These are phyloP conservation scores for Mallotus repandus DNA, from an alignment of 441 rosid species.

Conservation along the genomic window DNA sequence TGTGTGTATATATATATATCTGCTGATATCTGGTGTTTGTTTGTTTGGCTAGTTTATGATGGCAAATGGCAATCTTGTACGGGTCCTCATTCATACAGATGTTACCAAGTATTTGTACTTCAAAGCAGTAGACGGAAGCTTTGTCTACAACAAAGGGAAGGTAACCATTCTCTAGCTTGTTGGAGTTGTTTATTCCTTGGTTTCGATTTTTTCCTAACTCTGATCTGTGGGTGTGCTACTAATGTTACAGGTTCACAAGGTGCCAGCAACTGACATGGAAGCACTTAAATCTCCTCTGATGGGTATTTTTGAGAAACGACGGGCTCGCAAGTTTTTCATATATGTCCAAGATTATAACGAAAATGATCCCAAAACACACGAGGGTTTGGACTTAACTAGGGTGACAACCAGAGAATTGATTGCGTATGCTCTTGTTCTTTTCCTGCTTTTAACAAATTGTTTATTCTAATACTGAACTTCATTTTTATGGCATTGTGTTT, in stretches of 20 bases:
- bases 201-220: constrained; percentile 5
- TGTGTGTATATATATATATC: background rate
- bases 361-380: constrained; percentile 79
- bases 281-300: constrained; percentile 89
- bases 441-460: background rate
- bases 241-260: constrained; percentile 68
- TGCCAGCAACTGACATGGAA: constrained; percentile 90
- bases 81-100: constrained; percentile 87
- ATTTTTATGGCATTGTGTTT: background rate
- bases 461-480: background rate
- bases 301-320: constrained; percentile 95
- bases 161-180: constrained; percentile 33
- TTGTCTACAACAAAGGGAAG: constrained; percentile 82
- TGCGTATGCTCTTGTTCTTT: constrained; percentile 47
- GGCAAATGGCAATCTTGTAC: constrained; percentile 94
- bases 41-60: constrained; percentile 68
- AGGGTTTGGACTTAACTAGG: constrained; percentile 85
- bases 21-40: constrained; percentile 7
- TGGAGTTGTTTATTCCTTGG: background rate
- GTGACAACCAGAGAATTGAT: constrained; percentile 74
- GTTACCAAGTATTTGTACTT: constrained; percentile 87
- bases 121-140: constrained; percentile 93
- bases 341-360: constrained; percentile 80
- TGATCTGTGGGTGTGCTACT: constrained; percentile 1
- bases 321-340: constrained; percentile 78